Conservation (phyloP, 2,329 filamentous ascomycete genomes). For the Pseudocercospora fijiensis region DNA sequence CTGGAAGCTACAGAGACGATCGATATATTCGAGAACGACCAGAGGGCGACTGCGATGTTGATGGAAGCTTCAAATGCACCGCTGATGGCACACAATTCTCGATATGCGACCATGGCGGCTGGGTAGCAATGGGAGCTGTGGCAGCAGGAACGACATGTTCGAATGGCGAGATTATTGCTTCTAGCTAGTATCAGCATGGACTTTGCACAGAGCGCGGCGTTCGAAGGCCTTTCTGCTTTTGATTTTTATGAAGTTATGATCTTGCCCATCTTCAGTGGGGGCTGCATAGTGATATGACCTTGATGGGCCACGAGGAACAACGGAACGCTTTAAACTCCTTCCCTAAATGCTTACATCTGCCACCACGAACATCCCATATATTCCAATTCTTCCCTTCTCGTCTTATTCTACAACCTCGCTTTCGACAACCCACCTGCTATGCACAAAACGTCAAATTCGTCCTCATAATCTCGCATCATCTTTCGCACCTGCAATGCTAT, state of each 20-base stretch:
- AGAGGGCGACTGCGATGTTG: conserved; percentile 19
- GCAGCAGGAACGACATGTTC: conserved; percentile 34
- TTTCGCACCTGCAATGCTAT: conserved; percentile 34
- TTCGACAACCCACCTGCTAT: background rate
- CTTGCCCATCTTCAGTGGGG: background rate
- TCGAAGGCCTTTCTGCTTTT: background rate
- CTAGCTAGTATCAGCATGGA: background rate
- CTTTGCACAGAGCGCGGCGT: conserved; percentile 5
- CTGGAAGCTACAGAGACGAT: conserved; percentile 37
- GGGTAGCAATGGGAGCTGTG: conserved; percentile 36
- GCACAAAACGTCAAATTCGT: background rate
- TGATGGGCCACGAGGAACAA: background rate
- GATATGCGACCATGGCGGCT: conserved; percentile 37
- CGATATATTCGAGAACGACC: conserved; percentile 33
- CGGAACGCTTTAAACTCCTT: background rate
- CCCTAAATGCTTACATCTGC: background rate
- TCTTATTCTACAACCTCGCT: background rate
- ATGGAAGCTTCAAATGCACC: conserved; percentile 32
- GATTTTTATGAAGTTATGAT: background rate
- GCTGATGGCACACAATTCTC: conserved; percentile 32
- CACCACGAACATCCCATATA: background rate
- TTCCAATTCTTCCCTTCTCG: background rate
- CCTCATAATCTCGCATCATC: conserved; percentile 9
- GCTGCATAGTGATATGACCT: background rate
- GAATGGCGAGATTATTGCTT: conserved; percentile 31